Percentiles rank a stretch among this genome's conserved stretches.
phyloP scores from a whole-genome alignment of 305 asterid species.

The Andrographis paniculata region DNA sequence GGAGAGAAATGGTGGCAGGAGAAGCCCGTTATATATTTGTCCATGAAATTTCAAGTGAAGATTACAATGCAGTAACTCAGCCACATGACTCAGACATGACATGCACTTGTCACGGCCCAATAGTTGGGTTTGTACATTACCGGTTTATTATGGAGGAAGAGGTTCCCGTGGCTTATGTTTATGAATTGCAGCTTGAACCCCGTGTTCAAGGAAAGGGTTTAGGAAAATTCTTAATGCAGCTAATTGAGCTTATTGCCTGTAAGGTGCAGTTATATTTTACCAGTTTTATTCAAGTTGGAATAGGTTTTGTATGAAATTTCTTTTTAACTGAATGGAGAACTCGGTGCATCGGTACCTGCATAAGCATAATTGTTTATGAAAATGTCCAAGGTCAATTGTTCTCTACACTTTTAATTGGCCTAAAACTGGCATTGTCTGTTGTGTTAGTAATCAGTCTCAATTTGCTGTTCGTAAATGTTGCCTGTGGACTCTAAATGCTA shows the following conservation, averaged over 20 bases:
- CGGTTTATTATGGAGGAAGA: constrained; percentile 77
- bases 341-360: neutral
- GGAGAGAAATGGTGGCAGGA: constrained; percentile 67
- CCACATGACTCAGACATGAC: constrained; percentile 17
- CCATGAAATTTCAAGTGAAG: constrained; percentile 38
- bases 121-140: constrained; percentile 79
- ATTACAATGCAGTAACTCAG: constrained; percentile 20
- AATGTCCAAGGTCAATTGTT: neutral
- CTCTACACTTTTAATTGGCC: no score
- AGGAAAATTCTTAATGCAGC: constrained; percentile 73
- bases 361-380: neutral
- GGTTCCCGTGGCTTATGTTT: constrained; percentile 84
- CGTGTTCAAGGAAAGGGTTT: constrained; percentile 81
- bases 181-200: constrained; percentile 77
- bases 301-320: neutral
- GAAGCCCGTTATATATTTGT: constrained; percentile 78
- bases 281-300: constrained; percentile 3
- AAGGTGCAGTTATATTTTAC: constrained; percentile 33
- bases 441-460: no score
- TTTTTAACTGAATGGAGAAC: constrained; percentile 3
- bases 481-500: no score
- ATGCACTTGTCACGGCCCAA: constrained; percentile 28
- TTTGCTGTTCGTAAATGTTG: no score
- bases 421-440: no score
- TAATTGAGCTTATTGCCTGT: constrained; percentile 73